Percentiles rank a stretch among this genome's conserved stretches.
Conservation (phyloP, 352 stramenopile genomes). For the Globisporangium orthogonon region DNA sequence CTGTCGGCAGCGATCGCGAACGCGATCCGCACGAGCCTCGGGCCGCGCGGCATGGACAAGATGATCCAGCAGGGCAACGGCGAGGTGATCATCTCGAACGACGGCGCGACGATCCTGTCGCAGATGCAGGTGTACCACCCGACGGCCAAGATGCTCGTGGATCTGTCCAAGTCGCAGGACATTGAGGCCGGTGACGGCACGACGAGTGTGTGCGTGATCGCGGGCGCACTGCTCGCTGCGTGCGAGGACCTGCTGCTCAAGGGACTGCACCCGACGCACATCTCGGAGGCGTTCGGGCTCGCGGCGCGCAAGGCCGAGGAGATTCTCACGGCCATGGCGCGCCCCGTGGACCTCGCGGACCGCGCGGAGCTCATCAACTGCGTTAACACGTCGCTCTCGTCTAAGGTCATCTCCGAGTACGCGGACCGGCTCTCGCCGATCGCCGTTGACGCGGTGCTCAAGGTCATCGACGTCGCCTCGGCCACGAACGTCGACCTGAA, state of each 20-base stretch:
- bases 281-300: constrained; percentile 94
- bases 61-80: constrained; percentile 97
- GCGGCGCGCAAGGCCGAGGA: constrained; percentile 86
- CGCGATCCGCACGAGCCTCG: constrained; percentile 96
- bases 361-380: constrained; percentile 95
- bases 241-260: constrained; percentile 90
- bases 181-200: constrained; percentile 98
- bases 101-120: constrained; percentile 98
- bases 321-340: constrained; percentile 88
- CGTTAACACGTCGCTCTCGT: constrained; percentile 97
- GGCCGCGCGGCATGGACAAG: constrained; percentile 99
- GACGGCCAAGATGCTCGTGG: constrained; percentile 99
- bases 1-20: constrained; percentile 90
- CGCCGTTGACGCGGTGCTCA: constrained; percentile 97
- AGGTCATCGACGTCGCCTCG: constrained; percentile 91
- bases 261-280: constrained; percentile 98
- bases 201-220: constrained; percentile 97
- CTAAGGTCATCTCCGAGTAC: constrained; percentile 98
- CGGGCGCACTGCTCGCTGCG: constrained; percentile 95
- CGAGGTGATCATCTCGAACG: constrained; percentile 99
- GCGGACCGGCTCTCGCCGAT: constrained; percentile 96
- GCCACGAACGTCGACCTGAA: constrained; percentile 97
- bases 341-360: constrained; percentile 92
- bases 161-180: constrained; percentile 98
- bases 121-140: constrained; percentile 99